Conservation (phyloP, 768 basidiomycete species). For the Russula abietina region DNA sequence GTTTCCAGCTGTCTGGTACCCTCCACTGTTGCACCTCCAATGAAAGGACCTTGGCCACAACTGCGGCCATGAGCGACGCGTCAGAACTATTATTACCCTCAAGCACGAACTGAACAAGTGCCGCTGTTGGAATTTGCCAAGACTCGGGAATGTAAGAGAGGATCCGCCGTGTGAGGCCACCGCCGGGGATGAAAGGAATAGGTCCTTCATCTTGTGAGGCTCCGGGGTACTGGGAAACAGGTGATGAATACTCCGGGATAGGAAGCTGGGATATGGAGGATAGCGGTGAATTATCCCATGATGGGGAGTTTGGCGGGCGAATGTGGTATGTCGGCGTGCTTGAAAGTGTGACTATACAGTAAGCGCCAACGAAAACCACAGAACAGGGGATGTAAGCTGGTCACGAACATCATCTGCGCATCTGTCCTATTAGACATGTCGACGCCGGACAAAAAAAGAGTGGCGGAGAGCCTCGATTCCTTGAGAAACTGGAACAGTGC, state of each 20-base stretch:
- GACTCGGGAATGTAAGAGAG: constrained; percentile 40
- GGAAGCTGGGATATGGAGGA: constrained; percentile 41
- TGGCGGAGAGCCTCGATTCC: constrained; percentile 42
- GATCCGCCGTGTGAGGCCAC: constrained; percentile 64
- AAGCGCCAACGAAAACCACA: background rate
- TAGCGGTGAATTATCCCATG: constrained; percentile 42
- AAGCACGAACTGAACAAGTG: constrained; percentile 67
- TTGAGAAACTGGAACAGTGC: constrained; percentile 53
- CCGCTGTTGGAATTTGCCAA: constrained; percentile 50
- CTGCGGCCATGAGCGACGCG: constrained; percentile 55
- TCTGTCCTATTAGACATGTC: constrained; percentile 70
- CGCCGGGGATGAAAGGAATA: constrained; percentile 73
- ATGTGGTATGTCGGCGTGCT: constrained; percentile 67
- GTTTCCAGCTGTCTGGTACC: constrained; percentile 58
- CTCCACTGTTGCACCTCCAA: constrained; percentile 43
- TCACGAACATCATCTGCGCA: constrained; percentile 64
- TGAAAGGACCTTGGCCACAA: constrained; percentile 44
- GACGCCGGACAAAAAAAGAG: constrained; percentile 68
- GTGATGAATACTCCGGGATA: constrained; percentile 50
- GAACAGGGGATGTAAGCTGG: background rate
- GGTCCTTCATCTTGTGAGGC: constrained; percentile 29
- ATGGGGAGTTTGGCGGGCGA: constrained; percentile 38
- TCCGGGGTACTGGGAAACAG: constrained; percentile 36
- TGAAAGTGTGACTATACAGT: constrained; percentile 1
- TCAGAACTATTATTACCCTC: constrained; percentile 80